Conservation (phyloP, 768 basidiomycete genomes). For the Boletus sp. region DNA sequence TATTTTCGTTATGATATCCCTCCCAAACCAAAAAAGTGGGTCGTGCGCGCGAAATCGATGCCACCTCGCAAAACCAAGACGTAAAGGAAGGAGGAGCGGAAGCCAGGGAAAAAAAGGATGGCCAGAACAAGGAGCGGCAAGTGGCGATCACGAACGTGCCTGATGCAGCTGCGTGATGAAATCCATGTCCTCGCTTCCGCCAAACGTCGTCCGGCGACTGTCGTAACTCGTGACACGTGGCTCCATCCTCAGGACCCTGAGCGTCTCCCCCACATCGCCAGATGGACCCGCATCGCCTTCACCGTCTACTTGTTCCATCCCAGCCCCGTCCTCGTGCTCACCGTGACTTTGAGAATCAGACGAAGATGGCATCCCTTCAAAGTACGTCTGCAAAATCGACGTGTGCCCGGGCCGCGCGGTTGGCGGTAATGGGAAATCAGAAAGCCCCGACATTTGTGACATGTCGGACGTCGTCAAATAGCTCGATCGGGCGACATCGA, state of each 20-base stretch:
- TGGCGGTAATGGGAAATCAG: slow-evolving; percentile 72
- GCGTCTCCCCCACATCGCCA: slow-evolving; percentile 14
- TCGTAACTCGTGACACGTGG: slow-evolving; percentile 9
- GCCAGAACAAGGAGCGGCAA: background rate
- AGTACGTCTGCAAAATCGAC: slow-evolving; percentile 46
- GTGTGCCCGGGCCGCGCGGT: slow-evolving; percentile 31
- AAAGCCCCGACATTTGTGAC: slow-evolving; percentile 69
- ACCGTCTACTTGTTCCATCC: background rate
- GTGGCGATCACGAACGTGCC: slow-evolving; percentile 8
- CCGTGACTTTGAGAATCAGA: background rate
- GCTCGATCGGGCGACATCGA: slow-evolving; percentile 46
- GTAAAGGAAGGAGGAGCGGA: background rate
- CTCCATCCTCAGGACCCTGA: slow-evolving; percentile 10
- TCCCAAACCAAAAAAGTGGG: slow-evolving; percentile 7
- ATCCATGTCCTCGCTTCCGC: slow-evolving; percentile 26
- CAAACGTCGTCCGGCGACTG: slow-evolving; percentile 25
- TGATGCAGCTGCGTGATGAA: slow-evolving; percentile 15
- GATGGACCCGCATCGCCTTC: slow-evolving; percentile 2
- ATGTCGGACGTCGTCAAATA: slow-evolving; percentile 58
- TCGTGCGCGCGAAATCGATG: slow-evolving; percentile 4
- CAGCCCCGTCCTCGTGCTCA: background rate
- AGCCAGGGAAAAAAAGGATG: too few species aligned
- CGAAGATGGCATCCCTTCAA: slow-evolving; percentile 27
- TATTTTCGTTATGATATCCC: background rate
- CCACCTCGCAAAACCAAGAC: slow-evolving; percentile 12